A percentile compares a stretch with the other conserved stretches of the same genome.
phyloP scores from a whole-genome alignment of 768 basidiomycete species.

The Leccinum barrowsii region DNA sequence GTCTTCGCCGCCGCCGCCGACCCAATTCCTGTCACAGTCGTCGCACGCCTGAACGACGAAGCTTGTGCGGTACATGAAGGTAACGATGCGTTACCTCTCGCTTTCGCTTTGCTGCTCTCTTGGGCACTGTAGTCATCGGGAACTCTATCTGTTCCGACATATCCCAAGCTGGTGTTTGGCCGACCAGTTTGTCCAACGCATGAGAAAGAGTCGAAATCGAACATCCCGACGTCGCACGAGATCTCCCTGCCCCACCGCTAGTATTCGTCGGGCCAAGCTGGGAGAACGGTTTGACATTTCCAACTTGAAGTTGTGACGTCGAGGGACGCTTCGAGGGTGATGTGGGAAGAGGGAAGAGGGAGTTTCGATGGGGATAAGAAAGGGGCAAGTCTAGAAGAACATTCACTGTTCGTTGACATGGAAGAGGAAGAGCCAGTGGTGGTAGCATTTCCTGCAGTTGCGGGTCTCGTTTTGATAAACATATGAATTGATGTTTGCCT shows the following conservation, averaged over 20 bases:
- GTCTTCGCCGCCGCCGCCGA: constrained; percentile 1
- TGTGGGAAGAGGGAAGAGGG: constrained; percentile 15
- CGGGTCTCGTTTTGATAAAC: constrained; percentile 20
- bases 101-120: constrained; percentile 13
- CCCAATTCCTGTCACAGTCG: constrained; percentile 14
- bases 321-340: constrained; percentile 18
- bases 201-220: constrained; percentile 63
- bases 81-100: constrained; percentile 22
- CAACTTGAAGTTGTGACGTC: not conserved
- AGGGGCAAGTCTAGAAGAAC: constrained; percentile 2
- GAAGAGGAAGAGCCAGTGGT: not conserved
- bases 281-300: constrained; percentile 3
- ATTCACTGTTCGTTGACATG: constrained; percentile 7
- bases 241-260: not conserved
- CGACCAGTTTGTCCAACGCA: constrained; percentile 67
- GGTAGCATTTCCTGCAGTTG: not conserved
- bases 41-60: constrained; percentile 28
- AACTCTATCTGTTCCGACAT: constrained; percentile 33
- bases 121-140: not conserved
- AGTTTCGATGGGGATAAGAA: constrained; percentile 29
- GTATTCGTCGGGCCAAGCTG: constrained; percentile 3
- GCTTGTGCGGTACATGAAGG: constrained; percentile 10
- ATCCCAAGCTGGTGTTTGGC: constrained; percentile 70
- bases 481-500: constrained; percentile 15
- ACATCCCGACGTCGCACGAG: constrained; percentile 19